Conservation (phyloP, 2,329 filamentous ascomycete species). For the Fonsecaea erecta region DNA sequence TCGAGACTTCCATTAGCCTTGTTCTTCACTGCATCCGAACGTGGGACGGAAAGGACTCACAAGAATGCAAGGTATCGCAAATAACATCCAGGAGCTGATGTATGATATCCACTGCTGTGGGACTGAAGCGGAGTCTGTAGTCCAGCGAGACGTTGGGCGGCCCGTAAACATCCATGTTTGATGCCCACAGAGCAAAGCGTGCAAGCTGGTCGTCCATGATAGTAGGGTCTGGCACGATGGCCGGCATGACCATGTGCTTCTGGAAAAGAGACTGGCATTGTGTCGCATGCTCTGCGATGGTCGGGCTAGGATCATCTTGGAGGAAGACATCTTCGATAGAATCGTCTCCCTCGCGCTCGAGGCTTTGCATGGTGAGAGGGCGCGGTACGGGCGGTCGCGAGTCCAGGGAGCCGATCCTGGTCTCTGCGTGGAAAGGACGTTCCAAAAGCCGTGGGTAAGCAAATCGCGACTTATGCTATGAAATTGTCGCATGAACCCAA, state of each 20-base stretch:
- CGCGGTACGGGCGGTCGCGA: background rate
- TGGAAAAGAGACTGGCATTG: conserved; percentile 40
- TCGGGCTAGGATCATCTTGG: conserved; percentile 39
- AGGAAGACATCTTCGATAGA: conserved; percentile 42
- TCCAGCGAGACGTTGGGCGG: conserved; percentile 42
- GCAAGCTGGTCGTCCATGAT: conserved; percentile 40
- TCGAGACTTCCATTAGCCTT: conserved; percentile 33
- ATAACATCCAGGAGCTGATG: conserved; percentile 38
- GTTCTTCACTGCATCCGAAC: conserved; percentile 13
- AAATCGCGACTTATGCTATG: conserved; percentile 11
- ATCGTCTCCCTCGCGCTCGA: conserved; percentile 30
- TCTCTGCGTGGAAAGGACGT: conserved; percentile 8
- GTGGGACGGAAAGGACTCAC: conserved; percentile 1
- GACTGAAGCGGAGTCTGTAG: conserved; percentile 42
- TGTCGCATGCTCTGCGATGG: conserved; percentile 41
- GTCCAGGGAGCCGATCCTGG: background rate
- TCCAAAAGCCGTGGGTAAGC: conserved; percentile 1
- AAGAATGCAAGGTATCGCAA: conserved; percentile 9
- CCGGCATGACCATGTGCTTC: conserved; percentile 36
- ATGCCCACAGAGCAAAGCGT: conserved; percentile 36
- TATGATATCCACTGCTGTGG: conserved; percentile 38
- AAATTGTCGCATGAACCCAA: background rate
- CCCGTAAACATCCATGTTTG: conserved; percentile 41
- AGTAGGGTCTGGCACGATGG: conserved; percentile 39
- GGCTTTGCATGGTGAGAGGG: conserved; percentile 8